Evolutionary conservation across 495 filamentous ascomycete genomes (phyloP), one percentile per base, ranked within the genome.

Genomic region (Podospora australis): DNA sequence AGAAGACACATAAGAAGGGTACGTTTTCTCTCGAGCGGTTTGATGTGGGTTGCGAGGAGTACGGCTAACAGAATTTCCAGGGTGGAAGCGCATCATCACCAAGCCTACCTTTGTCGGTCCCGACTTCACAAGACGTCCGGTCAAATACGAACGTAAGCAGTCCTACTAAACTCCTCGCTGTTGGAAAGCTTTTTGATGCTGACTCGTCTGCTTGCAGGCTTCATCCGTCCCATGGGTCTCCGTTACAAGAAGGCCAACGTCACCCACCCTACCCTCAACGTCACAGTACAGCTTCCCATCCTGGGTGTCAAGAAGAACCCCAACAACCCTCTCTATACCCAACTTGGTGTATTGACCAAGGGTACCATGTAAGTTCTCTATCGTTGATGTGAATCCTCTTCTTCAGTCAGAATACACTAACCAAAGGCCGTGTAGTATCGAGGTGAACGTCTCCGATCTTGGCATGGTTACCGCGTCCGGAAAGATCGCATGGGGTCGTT

Each of bases 291-390:
- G 57, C 70, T 98, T 16, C 92, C 91, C 13, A 96, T 98, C 48
- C 78, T 98, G 44, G 78, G 77, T 35, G 92, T 99, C 55, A 97
- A 97, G 78, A 97, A 99, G 83, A 98, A 96, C 72, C 92, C 92
- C 9, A 87, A 92, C 71, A 90, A 87, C 63, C 89, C 88, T 2
- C 80, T 96, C 65, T 97, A 88, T 66, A 97, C 94, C 4, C 91
- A 95, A 57, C 74, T 97, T 14, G 92, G 92, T 49, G 92, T 97
- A 6, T 62, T 98, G 55, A 95, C 88, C 23, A 92, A 90, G 71
- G 92, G 92, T 43, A 96, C 92, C 8, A 86, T 96, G 58, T 62
- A 62, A 22, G 58, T 54, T 1, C 7, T 7, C 26, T 2, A 2
- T 11, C 14, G 16, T 6, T 29, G n/a, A n/a, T n/a, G n/a, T n/a